Evolutionary conservation across 176 grass and related monocot species (phyloP), one percentile per base, ranked within the genome.

Genomic region (Bothriochloa decipiens): DNA sequence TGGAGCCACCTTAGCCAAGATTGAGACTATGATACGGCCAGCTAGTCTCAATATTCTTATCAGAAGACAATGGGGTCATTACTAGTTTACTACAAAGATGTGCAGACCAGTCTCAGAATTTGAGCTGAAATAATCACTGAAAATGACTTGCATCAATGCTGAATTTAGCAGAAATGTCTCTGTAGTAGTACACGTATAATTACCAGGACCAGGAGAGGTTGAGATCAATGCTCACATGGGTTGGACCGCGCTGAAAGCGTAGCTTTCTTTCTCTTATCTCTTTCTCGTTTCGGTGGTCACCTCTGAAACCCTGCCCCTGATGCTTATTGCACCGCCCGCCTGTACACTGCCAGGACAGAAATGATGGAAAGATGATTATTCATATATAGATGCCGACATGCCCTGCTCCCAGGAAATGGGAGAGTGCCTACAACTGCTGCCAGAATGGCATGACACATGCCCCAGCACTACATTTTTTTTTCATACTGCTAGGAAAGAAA

Each of bases 321-420:
- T 69, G 22, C 79, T 71, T 68, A 33, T 46, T 64, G 20, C 68
- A 80, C 64, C 61, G 25, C 20, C 35, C 6, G 6, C 18, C 10
- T 60, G 60, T 60, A 36, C 46, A 80, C 4, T 49, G 82, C 46
- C 25, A 70, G 60, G 55, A 39, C 55, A 64, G 43, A 63, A 65
- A 43, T 67, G 81, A 42, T 68, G 37, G 13, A 27, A 18, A 9
- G 33, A 62, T 62, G 58, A 62, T 62, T n/a, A 26, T 26, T 62
- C 58, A 20, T 45, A 45, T 45, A 45, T 9, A 9, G 55, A 37
- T 72, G 72, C 64, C 37, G 23, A 79, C 75, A 55, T 15, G 74
- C 33, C 23, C 55, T 84, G 75, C 68, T 80, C 87, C 87, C 9
- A 46, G 26, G 16, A 89, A 81, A 75, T 81, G 62, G 87, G 76